phyloP scores from a whole-genome alignment of 352 stramenopile genomes.

The Globisporangium carolinianum region DNA sequence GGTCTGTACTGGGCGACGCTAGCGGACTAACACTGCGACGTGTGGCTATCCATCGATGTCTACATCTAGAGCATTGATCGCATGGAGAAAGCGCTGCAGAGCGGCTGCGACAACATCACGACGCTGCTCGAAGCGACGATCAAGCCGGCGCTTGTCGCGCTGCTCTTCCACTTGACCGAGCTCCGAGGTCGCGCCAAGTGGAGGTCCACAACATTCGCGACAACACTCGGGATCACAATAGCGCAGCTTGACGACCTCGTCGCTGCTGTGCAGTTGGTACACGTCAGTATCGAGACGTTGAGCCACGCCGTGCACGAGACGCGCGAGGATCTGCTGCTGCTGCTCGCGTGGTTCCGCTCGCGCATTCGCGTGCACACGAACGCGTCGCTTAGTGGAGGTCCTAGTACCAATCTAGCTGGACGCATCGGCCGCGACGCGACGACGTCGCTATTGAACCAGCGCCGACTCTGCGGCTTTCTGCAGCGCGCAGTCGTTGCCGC shows the following conservation, averaged over 20 bases:
- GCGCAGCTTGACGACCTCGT: slow-evolving; percentile 31
- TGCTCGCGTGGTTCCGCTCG: slow-evolving; percentile 62
- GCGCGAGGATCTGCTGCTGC: slow-evolving; percentile 45
- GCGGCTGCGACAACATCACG: slow-evolving; percentile 30
- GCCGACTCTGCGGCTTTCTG: slow-evolving; percentile 48
- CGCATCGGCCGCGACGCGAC: slow-evolving; percentile 4
- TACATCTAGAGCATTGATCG: slow-evolving; percentile 37
- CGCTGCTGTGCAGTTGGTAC: slow-evolving; percentile 18
- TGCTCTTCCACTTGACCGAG: slow-evolving; percentile 47
- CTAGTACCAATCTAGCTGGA: not conserved
- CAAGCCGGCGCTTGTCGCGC: slow-evolving; percentile 25
- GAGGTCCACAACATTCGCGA: slow-evolving; percentile 22
- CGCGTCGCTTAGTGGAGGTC: slow-evolving; percentile 7
- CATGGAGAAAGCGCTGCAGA: slow-evolving; percentile 47
- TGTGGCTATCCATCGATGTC: not conserved
- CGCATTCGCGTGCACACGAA: slow-evolving; percentile 60
- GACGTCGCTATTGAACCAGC: slow-evolving; percentile 55
- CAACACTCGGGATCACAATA: slow-evolving; percentile 30
- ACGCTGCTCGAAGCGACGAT: slow-evolving; percentile 26
- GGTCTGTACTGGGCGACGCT: not conserved
- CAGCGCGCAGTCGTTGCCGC: slow-evolving; percentile 31
- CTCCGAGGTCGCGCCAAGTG: slow-evolving; percentile 47
- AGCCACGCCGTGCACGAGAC: slow-evolving; percentile 41
- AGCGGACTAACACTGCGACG: not conserved
- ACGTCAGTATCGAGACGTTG: slow-evolving; percentile 41